Evolutionary conservation across 768 basidiomycete genomes (phyloP).

Genomic region (Lactarius psammicola): DNA sequence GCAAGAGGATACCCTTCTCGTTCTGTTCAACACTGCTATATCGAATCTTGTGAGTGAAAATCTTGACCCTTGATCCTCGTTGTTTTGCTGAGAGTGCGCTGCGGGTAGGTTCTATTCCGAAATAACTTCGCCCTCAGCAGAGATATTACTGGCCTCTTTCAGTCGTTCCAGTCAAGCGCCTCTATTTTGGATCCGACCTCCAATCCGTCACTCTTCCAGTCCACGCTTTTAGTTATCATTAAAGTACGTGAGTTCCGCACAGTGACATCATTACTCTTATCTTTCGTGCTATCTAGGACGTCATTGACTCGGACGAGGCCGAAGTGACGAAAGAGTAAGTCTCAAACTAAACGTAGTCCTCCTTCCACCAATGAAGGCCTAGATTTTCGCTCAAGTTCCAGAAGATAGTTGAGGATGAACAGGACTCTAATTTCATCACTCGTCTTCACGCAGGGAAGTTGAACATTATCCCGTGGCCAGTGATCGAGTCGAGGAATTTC

Average conservation of each 20-base stretch:
- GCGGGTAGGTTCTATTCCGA: slow-evolving; percentile 54
- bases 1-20: slow-evolving; percentile 62
- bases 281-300: slow-evolving; percentile 43
- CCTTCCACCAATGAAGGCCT: background rate
- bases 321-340: slow-evolving; percentile 60
- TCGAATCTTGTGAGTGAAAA: slow-evolving; percentile 50
- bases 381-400: slow-evolving; percentile 60
- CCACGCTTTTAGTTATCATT: slow-evolving; percentile 59
- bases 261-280: background rate
- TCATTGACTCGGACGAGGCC: slow-evolving; percentile 58
- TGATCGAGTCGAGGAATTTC: slow-evolving; percentile 60
- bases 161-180: slow-evolving; percentile 58
- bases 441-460: slow-evolving; percentile 55
- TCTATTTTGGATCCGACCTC: slow-evolving; percentile 56
- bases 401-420: slow-evolving; percentile 62
- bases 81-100: background rate
- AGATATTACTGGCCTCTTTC: slow-evolving; percentile 59
- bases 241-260: slow-evolving; percentile 40
- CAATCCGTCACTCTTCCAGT: slow-evolving; percentile 60
- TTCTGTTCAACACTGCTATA: slow-evolving; percentile 63
- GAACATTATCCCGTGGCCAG: slow-evolving; percentile 63
- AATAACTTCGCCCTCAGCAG: slow-evolving; percentile 64
- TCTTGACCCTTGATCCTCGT: background rate
- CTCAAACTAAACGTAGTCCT: background rate
- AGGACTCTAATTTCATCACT: slow-evolving; percentile 61